phyloP scores from a whole-genome alignment of 179 eudicot genomes.

The Heliamphora pulchella region DNA sequence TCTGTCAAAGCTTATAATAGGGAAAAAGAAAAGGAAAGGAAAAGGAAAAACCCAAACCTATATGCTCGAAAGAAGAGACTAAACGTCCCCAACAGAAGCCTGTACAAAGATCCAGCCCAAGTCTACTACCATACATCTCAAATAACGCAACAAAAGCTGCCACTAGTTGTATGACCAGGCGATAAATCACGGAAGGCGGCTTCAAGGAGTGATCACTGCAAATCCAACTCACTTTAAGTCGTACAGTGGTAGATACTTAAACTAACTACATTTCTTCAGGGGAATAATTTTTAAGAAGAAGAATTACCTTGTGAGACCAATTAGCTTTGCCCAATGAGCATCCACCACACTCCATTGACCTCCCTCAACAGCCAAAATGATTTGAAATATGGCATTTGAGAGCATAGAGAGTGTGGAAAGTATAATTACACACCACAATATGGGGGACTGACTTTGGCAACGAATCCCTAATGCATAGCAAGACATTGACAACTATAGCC shows the following conservation, averaged over 20 bases:
- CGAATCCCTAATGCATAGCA: slow-evolving; percentile 32
- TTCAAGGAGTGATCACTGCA: slow-evolving; percentile 41
- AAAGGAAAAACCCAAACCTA: slow-evolving; percentile 29
- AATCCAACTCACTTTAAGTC: slow-evolving; percentile 8
- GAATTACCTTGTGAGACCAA: slow-evolving; percentile 41
- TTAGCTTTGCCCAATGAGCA: slow-evolving; percentile 45
- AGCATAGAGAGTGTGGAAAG: slow-evolving; percentile 43
- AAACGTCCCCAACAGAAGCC: slow-evolving; percentile 38
- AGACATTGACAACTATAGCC: slow-evolving; percentile 7
- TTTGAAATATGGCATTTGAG: slow-evolving; percentile 33
- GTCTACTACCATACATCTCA: slow-evolving; percentile 39
- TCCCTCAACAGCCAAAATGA: slow-evolving; percentile 38
- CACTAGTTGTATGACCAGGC: slow-evolving; percentile 36
- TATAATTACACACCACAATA: slow-evolving; percentile 43
- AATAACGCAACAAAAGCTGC: slow-evolving; percentile 37
- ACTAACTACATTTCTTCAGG: neutral
- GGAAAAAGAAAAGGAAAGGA: neutral
- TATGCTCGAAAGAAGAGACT: slow-evolving; percentile 28
- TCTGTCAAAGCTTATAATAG: neutral
- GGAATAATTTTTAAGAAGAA: neutral
- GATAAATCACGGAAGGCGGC: slow-evolving; percentile 35
- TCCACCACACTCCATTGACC: slow-evolving; percentile 34
- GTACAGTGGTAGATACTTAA: neutral
- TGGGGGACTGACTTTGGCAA: slow-evolving; percentile 21
- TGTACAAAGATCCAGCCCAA: slow-evolving; percentile 31